phyloP scores from a whole-genome alignment of 2,329 filamentous ascomycete genomes.

The Claviceps capensis region DNA sequence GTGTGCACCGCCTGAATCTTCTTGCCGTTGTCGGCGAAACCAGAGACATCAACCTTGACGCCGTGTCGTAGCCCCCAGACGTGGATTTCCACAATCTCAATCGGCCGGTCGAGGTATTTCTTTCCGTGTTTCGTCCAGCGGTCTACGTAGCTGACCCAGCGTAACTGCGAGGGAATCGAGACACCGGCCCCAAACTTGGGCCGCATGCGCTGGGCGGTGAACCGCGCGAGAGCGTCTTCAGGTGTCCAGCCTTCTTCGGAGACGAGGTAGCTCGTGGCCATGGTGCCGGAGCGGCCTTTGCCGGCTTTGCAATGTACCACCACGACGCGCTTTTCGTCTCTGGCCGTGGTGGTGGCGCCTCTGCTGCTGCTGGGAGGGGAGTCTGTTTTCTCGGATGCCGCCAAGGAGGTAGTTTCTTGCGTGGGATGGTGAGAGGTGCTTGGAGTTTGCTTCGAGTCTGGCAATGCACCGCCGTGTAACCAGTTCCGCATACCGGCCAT shows the following conservation, averaged over 20 bases:
- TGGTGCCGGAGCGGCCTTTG: conserved; percentile 83
- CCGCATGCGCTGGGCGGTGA: conserved; percentile 77
- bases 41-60: conserved; percentile 76
- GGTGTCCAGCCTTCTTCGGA: conserved; percentile 57
- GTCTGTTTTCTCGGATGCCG: conserved; percentile 14
- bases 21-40: conserved; percentile 79
- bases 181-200: conserved; percentile 79
- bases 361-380: neutral
- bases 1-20: conserved; percentile 73
- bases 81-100: conserved; percentile 81
- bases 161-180: conserved; percentile 81
- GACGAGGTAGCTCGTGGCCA: conserved; percentile 80
- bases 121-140: conserved; percentile 66
- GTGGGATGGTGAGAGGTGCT: neutral
- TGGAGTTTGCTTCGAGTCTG: conserved; percentile 6
- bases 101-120: conserved; percentile 64
- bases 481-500: conserved; percentile 89
- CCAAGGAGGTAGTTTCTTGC: neutral
- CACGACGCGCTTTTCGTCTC: conserved; percentile 46
- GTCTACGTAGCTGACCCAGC: conserved; percentile 81
- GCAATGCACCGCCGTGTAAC: conserved; percentile 42
- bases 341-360: conserved; percentile 7
- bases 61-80: conserved; percentile 80
- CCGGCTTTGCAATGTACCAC: conserved; percentile 97
- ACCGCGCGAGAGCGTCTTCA: conserved; percentile 38